A percentile compares a stretch with the other conserved stretches of the same genome.
Evolutionary conservation across 1,139 yeast species (phyloP).

Genomic region (Geotrichum cucujoidarum): DNA sequence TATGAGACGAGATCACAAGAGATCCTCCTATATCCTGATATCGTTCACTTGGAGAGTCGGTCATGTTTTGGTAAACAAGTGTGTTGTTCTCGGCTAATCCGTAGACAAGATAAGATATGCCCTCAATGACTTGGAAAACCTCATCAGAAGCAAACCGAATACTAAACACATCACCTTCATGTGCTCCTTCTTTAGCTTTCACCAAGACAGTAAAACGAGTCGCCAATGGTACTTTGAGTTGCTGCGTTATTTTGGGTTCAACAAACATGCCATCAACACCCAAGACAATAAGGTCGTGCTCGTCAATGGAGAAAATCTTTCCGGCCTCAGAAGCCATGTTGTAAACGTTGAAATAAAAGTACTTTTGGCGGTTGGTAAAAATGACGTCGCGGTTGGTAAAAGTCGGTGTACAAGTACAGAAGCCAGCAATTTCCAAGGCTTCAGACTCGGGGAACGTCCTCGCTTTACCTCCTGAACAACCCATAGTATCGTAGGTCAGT

Average conservation of each 20-base stretch:
- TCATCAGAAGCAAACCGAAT: constrained; percentile 36
- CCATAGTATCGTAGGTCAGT: constrained; percentile 20
- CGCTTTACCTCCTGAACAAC: constrained; percentile 13
- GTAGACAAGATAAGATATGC: constrained; percentile 33
- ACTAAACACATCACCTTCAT: constrained; percentile 19
- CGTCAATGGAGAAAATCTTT: constrained; percentile 39
- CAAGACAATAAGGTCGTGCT: constrained; percentile 36
- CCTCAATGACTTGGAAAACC: constrained; percentile 37
- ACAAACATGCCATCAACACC: constrained; percentile 39
- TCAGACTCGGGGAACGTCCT: constrained; percentile 19
- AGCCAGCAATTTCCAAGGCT: constrained; percentile 34
- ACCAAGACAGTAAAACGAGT: constrained; percentile 36
- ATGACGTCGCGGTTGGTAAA: constrained; percentile 30
- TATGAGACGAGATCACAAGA: not conserved
- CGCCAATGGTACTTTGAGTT: constrained; percentile 30
- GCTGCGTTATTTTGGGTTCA: constrained; percentile 30
- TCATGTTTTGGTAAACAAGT: not conserved
- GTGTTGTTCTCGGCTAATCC: constrained; percentile 22
- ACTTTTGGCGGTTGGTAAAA: constrained; percentile 26
- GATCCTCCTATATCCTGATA: constrained; percentile 13
- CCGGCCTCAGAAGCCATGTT: constrained; percentile 40
- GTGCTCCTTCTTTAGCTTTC: constrained; percentile 29
- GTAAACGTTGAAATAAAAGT: constrained; percentile 31
- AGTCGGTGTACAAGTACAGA: constrained; percentile 27
- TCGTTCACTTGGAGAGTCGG: constrained; percentile 6